These are phyloP conservation scores for Cytospora chrysosperma DNA, from an alignment of 2,329 filamentous ascomycete species.

Conservation along the genomic window DNA sequence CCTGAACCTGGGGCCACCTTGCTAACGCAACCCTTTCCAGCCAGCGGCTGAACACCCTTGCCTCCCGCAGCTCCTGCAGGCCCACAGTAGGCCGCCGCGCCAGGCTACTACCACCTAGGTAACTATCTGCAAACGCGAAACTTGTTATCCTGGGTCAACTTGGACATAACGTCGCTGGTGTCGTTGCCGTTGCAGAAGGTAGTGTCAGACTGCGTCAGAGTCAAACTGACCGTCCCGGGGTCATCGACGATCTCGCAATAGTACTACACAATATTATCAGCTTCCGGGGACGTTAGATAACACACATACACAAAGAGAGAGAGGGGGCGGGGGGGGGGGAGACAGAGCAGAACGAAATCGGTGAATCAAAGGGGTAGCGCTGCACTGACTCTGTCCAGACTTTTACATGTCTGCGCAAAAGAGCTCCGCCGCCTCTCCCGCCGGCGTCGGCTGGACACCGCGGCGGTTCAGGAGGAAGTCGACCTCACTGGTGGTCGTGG, in stretches of 20 bases:
- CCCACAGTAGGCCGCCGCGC: not conserved
- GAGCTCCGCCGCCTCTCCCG: no score
- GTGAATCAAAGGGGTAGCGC: no score
- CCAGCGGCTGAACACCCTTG: not conserved
- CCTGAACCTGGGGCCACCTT: not conserved
- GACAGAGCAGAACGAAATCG: no score
- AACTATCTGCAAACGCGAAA: not conserved
- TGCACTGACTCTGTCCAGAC: no score
- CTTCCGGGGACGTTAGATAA: no score
- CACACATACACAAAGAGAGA: no score
- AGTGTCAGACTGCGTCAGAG: not conserved
- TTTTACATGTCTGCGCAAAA: no score
- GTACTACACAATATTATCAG: no score
- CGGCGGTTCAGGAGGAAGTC: not conserved
- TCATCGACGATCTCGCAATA: not conserved
- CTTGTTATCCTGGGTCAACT: not conserved
- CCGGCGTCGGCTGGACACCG: not conserved
- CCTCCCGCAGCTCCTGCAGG: not conserved
- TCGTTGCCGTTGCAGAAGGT: not conserved
- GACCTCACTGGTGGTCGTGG: not conserved
- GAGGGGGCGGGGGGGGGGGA: no score
- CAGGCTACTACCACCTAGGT: not conserved
- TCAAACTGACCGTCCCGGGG: not conserved
- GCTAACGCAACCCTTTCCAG: not conserved
- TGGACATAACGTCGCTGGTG: not conserved